A percentile compares a stretch with the other conserved stretches of the same genome.
Conservation (phyloP, 2,329 filamentous ascomycete species). For the Arthrobotrys entomopaga region DNA sequence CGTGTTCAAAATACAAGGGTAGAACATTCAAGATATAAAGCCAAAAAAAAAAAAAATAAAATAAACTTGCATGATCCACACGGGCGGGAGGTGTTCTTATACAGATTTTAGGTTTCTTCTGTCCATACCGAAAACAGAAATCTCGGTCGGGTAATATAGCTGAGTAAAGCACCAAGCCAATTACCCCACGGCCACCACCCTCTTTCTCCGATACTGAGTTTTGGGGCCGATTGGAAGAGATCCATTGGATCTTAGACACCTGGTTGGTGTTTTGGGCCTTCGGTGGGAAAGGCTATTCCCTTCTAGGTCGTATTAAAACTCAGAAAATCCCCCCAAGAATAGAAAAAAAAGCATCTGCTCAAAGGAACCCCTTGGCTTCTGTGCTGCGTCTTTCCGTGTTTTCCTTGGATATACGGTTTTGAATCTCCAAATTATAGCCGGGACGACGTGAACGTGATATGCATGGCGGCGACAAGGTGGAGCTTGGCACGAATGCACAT, state of each 20-base stretch:
- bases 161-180: too few relatives aligned
- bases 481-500: slow-evolving; percentile 13
- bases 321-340: not conserved
- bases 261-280: too few relatives aligned
- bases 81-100: not conserved
- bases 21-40: not conserved
- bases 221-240: too few relatives aligned
- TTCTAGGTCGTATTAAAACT: slow-evolving; percentile 39
- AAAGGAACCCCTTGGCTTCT: not conserved
- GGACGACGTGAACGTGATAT: too few relatives aligned
- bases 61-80: not conserved
- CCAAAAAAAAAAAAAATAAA: not conserved
- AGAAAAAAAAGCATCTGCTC: not conserved
- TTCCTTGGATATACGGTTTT: not conserved
- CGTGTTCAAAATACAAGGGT: not conserved
- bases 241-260: not conserved
- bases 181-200: slow-evolving; percentile 5
- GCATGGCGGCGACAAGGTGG: not conserved
- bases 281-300: slow-evolving; percentile 19
- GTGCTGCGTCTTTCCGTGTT: not conserved
- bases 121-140: not conserved
- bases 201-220: slow-evolving; percentile 4
- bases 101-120: not conserved
- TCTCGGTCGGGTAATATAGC: not conserved
- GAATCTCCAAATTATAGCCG: too few relatives aligned